Percentiles rank a stretch among this genome's conserved stretches.
phyloP scores from a whole-genome alignment of 169 alveolate genomes.

The Cryptosporidium ubiquitum region DNA sequence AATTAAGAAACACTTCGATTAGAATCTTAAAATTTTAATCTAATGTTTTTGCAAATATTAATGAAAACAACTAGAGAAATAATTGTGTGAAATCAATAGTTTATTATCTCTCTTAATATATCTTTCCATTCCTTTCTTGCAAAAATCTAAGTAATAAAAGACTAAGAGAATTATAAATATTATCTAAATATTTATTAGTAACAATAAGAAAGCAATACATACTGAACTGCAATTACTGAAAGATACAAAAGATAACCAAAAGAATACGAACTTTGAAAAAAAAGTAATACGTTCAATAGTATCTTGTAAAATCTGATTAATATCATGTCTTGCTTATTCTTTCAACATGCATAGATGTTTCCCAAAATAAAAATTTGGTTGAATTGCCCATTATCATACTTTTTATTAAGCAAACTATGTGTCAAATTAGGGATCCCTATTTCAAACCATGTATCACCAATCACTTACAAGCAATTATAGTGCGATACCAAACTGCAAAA shows the following conservation, averaged over 20 bases:
- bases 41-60: not conserved
- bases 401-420: not conserved
- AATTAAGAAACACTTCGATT: not conserved
- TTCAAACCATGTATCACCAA: not conserved
- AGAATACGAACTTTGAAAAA: not conserved
- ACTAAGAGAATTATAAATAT: not conserved
- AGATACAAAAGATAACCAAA: not conserved
- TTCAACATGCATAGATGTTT: not conserved
- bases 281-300: not conserved
- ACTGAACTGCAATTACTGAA: conserved; percentile 1
- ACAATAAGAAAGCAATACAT: not conserved
- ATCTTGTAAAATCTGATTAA: not conserved
- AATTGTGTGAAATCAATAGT: not conserved
- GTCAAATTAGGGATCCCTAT: conserved; percentile 11
- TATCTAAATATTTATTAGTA: not conserved
- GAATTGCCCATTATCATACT: not conserved
- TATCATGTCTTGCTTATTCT: not conserved
- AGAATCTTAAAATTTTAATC: not conserved
- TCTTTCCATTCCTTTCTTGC: not conserved
- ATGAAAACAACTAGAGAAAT: not conserved
- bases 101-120: not conserved
- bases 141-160: conserved; percentile 6
- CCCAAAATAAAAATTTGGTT: not conserved
- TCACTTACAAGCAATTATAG: not conserved
- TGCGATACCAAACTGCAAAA: not conserved